phyloP scores from a whole-genome alignment of 2,329 filamentous ascomycete genomes.

The Fusarium subglutinans region DNA sequence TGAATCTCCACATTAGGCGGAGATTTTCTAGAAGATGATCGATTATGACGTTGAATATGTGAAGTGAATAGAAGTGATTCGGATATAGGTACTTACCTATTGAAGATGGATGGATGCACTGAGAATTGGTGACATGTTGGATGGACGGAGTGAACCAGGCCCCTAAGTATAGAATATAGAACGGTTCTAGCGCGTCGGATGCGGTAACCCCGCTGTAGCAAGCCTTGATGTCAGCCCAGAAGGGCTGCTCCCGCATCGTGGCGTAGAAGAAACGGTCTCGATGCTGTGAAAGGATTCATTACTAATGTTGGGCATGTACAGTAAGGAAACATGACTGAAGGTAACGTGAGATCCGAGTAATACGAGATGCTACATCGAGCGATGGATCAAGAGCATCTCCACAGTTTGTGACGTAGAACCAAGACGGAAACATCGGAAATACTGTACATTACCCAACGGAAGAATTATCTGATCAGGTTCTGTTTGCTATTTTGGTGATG shows the following conservation, averaged over 20 bases:
- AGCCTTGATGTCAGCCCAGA: conserved; percentile 5
- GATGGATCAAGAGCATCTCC: background rate
- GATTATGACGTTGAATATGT: conserved; percentile 5
- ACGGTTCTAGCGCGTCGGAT: background rate
- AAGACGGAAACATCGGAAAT: conserved; percentile 6
- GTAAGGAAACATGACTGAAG: background rate
- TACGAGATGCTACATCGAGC: background rate
- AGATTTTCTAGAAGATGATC: conserved; percentile 4
- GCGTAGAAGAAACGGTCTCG: conserved; percentile 1
- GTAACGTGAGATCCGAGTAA: background rate
- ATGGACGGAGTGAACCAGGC: background rate
- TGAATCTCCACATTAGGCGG: background rate
- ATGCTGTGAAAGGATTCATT: conserved; percentile 8
- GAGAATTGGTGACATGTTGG: background rate
- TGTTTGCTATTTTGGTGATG: background rate
- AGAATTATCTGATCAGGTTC: background rate
- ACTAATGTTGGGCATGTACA: background rate
- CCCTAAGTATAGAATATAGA: background rate
- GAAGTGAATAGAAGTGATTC: background rate
- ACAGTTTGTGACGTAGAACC: conserved; percentile 15
- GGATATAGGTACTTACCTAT: background rate
- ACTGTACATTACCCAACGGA: background rate
- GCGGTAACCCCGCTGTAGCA: conserved; percentile 5
- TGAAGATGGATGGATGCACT: background rate
- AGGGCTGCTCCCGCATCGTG: conserved; percentile 4